Conservation (phyloP, 2,329 filamentous ascomycete genomes). For the Cordyceps farinosa region DNA sequence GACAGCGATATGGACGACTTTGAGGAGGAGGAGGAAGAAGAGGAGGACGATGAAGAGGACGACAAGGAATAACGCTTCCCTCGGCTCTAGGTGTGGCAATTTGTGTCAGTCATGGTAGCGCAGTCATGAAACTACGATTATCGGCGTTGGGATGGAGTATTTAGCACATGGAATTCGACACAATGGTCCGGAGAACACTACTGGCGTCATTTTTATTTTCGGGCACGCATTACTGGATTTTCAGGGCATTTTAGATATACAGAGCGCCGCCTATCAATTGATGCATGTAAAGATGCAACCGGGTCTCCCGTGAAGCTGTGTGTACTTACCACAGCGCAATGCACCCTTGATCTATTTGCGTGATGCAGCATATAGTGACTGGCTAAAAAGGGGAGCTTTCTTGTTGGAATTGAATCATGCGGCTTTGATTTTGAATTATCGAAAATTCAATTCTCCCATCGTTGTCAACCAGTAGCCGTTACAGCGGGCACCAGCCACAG, state of each 20-base stretch:
- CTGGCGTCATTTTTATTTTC: slow-evolving; percentile 1
- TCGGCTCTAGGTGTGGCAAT: slow-evolving; percentile 1
- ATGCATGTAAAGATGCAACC: neutral
- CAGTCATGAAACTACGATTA: neutral
- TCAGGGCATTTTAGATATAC: slow-evolving; percentile 13
- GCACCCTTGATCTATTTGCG: neutral
- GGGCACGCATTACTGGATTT: slow-evolving; percentile 12
- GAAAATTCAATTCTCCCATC: no score
- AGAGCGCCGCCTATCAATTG: neutral
- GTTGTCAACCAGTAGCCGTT: no score
- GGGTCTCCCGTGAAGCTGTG: neutral
- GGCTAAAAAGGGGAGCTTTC: no score
- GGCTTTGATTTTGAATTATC: neutral
- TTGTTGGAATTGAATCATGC: neutral
- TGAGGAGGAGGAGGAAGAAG: slow-evolving; percentile 55
- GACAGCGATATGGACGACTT: slow-evolving; percentile 64
- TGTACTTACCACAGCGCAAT: neutral
- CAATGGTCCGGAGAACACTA: neutral
- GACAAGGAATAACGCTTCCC: slow-evolving; percentile 38
- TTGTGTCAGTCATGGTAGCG: neutral
- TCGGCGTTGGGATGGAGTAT: slow-evolving; percentile 6
- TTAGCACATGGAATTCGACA: slow-evolving; percentile 3
- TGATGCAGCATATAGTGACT: neutral
- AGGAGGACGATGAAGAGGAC: slow-evolving; percentile 55
- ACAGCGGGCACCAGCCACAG: neutral